Evolutionary conservation across 1,284 basidiomycete species (phyloP), one percentile per base, ranked within the genome.

Genomic region (Irpex sp.): DNA sequence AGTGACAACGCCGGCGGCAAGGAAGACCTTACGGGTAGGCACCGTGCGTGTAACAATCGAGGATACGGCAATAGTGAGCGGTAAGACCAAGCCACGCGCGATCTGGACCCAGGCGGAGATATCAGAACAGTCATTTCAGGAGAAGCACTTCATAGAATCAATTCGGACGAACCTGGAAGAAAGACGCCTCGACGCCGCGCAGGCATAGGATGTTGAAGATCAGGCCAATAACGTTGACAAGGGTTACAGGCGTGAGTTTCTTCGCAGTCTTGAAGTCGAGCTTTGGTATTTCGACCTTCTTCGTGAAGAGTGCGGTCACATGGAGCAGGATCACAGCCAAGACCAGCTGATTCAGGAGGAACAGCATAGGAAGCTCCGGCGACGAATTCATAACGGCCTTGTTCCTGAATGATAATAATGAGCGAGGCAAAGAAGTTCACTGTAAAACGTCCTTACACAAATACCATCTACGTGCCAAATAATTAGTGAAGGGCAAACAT

Each of bases 131-230:
- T 19, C 15, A 43, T 58, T 58, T 19, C 33, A 47, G 35, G 39
- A 46, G 39, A 46, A 46, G 39, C 39, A 46, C 13, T 13, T 46
- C 11, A 46, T 46, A 26, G 43, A 46, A 5, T 39, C 13, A 19
- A 31, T 37, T 5, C 33, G 39, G 50, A 58, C 37, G 36, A 50
- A 86, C 87, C 79, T 90, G 89, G 75, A 90, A 92, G 74, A 89
- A 92, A 0, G 88, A 87, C 0, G 90, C 89, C 63, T 92, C 89
- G 37, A 92, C 89, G 62, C 84, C 86, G 49, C 89, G 81, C 60
- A 92, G 77, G 70, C 90, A 92, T 13, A 91, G 80, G 0, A 87
- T 90, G 68, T 92, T 92, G 79, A 92, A 92, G 8, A 89, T 83
- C 6, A 93, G 80, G 6, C 90, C 89, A 33, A 87, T 77, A 36